These are phyloP conservation scores for Carex myosuroides DNA, from an alignment of 176 grass and related monocot species.

Conservation along the genomic window DNA sequence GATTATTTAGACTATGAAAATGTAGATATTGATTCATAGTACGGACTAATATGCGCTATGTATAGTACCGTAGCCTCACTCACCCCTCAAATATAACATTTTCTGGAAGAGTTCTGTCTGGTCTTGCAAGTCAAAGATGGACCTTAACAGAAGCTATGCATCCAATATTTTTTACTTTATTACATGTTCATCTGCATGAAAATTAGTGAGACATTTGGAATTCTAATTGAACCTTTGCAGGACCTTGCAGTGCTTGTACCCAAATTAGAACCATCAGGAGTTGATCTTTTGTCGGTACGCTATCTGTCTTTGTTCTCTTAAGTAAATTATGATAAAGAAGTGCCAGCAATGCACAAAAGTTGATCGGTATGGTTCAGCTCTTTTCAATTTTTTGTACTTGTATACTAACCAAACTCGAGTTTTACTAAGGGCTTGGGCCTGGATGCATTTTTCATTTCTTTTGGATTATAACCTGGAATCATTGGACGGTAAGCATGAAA, in stretches of 20 bases:
- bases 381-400: neutral
- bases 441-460: neutral
- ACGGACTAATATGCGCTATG: too few species aligned
- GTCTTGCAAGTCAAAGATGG: neutral
- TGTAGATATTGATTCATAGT: too few species aligned
- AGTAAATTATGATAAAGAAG: neutral
- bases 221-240: slow-evolving; percentile 43
- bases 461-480: neutral
- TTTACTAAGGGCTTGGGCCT: neutral
- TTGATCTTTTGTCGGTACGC: slow-evolving; percentile 88
- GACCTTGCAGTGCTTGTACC: slow-evolving; percentile 53
- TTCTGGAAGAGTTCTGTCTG: neutral
- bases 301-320: neutral
- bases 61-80: too few species aligned
- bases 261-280: slow-evolving; percentile 46
- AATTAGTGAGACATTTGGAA: neutral
- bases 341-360: neutral
- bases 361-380: neutral
- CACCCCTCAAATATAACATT: neutral
- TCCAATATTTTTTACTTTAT: neutral
- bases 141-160: neutral
- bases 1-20: too few species aligned
- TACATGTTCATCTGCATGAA: neutral
- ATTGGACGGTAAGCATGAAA: neutral
- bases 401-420: neutral